Evolutionary conservation across 352 stramenopile species (phyloP), one percentile per base, ranked within the genome.

Genomic region (Pythium phragmiticola): DNA sequence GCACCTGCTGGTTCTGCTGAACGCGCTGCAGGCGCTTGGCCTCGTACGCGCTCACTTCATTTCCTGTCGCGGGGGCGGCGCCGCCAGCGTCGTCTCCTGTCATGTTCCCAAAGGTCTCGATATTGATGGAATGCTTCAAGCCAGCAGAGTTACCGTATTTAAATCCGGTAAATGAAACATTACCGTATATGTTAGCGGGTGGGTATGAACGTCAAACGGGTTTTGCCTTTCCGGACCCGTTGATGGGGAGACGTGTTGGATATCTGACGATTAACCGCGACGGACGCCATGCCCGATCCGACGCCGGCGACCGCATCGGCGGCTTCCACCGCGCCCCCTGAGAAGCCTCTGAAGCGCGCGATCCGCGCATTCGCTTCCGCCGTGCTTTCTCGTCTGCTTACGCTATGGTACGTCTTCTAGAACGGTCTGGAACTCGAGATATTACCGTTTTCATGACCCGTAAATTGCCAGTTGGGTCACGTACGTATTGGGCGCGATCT

Each of bases 401-500:
- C 68, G 8, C 57, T 87, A 41, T 84, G 74, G 78, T 87, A 51
- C 21, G 51, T 67, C 17, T 3, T 34, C 50, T 49, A 21, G 49
- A n/a, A 8, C 28, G 6, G 30, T 50, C 57, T 52, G 30, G 19
- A 17, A n/a, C 43, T 9, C n/a, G 30, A 34, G 19, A 7, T 28
- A 48, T 65, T 2, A 4, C 7, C 34, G 19, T 33, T 49, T 41
- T 58, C 46, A 66, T 11, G 4, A 23, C 39, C 41, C 1, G 28
- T 21, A 8, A 47, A 19, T 6, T 33, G 8, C 26, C 43, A 91
- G 84, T 62, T 92, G 84, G 84, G 56, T 78, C 48, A 85, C 74
- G 61, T 92, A 89, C 60, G 53, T 66, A 16, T 50, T 95, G 34
- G 85, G 83, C 0, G 45, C 92, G 14, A n/a, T 90, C 28, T 96